A percentile compares a stretch with the other conserved stretches of the same genome.
These are phyloP conservation scores for Lactuca saligna DNA, from an alignment of 129 eudicot genomes.

Conservation along the genomic window DNA sequence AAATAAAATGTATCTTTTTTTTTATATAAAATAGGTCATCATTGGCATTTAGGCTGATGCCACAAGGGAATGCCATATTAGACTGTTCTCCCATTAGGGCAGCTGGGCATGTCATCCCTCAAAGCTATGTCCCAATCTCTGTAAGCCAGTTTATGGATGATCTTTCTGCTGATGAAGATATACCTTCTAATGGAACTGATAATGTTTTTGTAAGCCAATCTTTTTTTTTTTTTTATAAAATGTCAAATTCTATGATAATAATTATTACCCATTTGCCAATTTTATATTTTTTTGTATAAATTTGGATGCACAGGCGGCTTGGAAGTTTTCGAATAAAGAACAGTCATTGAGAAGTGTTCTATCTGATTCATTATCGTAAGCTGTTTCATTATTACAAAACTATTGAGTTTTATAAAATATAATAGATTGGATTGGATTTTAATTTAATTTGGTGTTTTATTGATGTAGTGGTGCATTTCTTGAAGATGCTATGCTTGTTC, in stretches of 20 bases:
- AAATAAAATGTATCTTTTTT: slow-evolving; percentile 1
- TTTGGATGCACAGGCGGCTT: slow-evolving; percentile 50
- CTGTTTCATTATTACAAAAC: neutral
- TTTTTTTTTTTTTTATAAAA: neutral
- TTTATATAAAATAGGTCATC: slow-evolving; percentile 52
- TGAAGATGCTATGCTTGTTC: slow-evolving; percentile 94
- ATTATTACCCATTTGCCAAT: slow-evolving; percentile 5
- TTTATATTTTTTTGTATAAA: slow-evolving; percentile 1
- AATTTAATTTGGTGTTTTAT: slow-evolving; percentile 4
- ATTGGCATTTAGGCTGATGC: slow-evolving; percentile 93
- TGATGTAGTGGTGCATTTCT: slow-evolving; percentile 72
- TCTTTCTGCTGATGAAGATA: slow-evolving; percentile 86
- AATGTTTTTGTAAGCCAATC: slow-evolving; percentile 60
- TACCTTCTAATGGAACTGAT: slow-evolving; percentile 50
- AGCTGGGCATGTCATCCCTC: slow-evolving; percentile 96
- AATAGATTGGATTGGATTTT: too few species aligned
- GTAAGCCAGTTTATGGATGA: slow-evolving; percentile 99
- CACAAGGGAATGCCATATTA: slow-evolving; percentile 85
- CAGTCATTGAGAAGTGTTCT: slow-evolving; percentile 90
- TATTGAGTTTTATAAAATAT: too few species aligned
- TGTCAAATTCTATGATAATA: slow-evolving; percentile 5
- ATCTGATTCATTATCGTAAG: slow-evolving; percentile 94
- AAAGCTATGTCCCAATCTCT: slow-evolving; percentile 89
- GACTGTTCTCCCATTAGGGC: slow-evolving; percentile 79
- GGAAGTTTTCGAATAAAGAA: slow-evolving; percentile 56